Conservation (phyloP, 2,329 filamentous ascomycete species). For the Cryphonectria parasitica region DNA sequence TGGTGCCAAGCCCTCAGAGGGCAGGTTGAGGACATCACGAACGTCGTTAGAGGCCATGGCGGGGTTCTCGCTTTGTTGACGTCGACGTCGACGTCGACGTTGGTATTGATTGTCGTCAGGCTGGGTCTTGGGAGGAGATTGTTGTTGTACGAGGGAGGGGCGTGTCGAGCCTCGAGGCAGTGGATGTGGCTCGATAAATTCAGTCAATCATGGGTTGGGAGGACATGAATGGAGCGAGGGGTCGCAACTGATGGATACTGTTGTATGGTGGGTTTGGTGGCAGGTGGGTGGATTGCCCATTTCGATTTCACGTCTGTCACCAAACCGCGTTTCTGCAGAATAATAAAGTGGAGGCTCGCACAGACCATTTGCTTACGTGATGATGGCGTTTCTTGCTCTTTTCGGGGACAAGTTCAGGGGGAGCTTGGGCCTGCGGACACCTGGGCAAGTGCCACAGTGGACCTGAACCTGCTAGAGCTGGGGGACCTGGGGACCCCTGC, state of each 20-base stretch:
- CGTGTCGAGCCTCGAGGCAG: neutral
- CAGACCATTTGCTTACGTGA: conserved; percentile 12
- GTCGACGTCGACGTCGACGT: conserved; percentile 30
- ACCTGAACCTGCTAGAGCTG: neutral
- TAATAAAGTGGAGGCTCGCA: neutral
- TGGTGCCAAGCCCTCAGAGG: conserved; percentile 57
- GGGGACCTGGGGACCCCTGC: conserved; percentile 3
- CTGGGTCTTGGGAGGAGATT: neutral
- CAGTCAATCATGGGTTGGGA: conserved; percentile 7
- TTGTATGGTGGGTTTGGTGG: neutral
- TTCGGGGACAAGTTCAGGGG: neutral
- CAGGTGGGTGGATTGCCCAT: neutral
- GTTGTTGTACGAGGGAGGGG: neutral
- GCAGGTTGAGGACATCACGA: conserved; percentile 85
- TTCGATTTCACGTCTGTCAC: neutral
- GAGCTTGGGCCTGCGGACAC: neutral
- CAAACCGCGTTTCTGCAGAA: neutral
- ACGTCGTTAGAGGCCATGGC: conserved; percentile 78
- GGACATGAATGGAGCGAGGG: neutral
- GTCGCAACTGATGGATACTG: conserved; percentile 4
- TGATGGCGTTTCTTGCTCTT: neutral
- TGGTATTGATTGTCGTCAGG: conserved; percentile 5
- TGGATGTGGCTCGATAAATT: neutral
- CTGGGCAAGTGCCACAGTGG: neutral
- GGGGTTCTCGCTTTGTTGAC: neutral